These are phyloP conservation scores for Plasmodium cynomolgi DNA, from an alignment of 169 alveolate species.

Conservation along the genomic window DNA sequence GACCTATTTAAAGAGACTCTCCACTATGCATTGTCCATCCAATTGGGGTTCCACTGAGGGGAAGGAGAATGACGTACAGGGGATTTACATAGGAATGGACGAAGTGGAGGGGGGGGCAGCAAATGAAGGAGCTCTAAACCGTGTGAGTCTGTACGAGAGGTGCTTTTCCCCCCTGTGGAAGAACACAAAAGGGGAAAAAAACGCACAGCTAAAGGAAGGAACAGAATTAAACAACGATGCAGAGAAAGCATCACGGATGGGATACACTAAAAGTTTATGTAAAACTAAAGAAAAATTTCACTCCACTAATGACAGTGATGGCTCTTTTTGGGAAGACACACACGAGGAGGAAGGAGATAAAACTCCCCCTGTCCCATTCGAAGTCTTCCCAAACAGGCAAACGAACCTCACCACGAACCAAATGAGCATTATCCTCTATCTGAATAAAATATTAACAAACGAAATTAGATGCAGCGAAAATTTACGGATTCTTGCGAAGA, in stretches of 20 bases:
- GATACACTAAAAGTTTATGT: not conserved
- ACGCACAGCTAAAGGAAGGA: not conserved
- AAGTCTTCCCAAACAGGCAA: not conserved
- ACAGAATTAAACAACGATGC: not conserved
- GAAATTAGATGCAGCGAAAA: constrained; percentile 21
- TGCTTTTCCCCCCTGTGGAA: not conserved
- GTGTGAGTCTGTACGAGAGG: not conserved
- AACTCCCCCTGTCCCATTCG: not conserved
- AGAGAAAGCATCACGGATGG: not conserved
- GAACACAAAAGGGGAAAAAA: not conserved
- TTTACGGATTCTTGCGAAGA: not conserved
- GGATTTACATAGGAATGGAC: not conserved
- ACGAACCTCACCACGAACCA: constrained; percentile 7
- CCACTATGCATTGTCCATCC: not conserved
- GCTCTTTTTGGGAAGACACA: not conserved
- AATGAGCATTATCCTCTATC: constrained; percentile 12
- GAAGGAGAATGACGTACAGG: not conserved
- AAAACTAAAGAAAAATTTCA: not conserved
- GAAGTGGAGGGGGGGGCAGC: not conserved
- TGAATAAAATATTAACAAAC: constrained; percentile 20
- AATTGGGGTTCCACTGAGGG: not conserved
- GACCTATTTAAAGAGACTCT: not conserved
- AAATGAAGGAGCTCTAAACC: not conserved
- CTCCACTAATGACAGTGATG: not conserved
- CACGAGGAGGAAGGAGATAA: not conserved